Base-by-base conservation (phyloP, 106 monocot species). In the Apostasia ramifera region DNA sequence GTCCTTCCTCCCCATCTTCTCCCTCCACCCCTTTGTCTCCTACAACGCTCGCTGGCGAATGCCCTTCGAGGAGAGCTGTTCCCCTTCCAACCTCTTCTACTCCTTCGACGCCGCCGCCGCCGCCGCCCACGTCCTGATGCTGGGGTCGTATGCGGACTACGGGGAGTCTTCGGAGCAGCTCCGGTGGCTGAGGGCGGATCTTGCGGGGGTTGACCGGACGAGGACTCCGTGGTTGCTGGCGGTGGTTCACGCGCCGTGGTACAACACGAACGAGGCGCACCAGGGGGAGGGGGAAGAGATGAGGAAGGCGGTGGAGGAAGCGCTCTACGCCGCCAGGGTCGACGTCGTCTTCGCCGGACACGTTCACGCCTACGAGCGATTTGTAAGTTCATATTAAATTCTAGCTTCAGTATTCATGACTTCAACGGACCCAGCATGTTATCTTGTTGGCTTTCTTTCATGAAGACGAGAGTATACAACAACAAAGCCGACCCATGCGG, bases 361-460 rank as follows among this genome's bases (percentile, higher is more conserved):
- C 58, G 90, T 90, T 43, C 94, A 94, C 61, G 94, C 94, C 4
- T 95, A 95, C 55, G 88, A 95, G 69, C 79, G 94, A 14, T 88
- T 88, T 48, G 94, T 95, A 80, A 84, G 94, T 80, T 49, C 8
- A 2, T 13, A 14, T 5, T 54, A 15, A 7, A 7, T 5, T 55
- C 47, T 64, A 55, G 6, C 9, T 47, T 73, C n/a, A 15, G 15
- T 6, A 45, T 55, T 59, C 41, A 49, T 59, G 42, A 15, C 45
- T 2, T 1, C 42, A 7, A 4, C 1, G 0, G 2, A 47, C 15
- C 59, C 6, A 1, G 11, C 11, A 51, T 63, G 26, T 64, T 2
- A 52, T 38, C 47, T 47, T 44, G 38, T n/a, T 41, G 1, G 1
- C 10, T 13, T 44, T 38, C 3, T 77, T 15, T 51, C 2, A 39